A percentile compares a stretch with the other conserved stretches of the same genome.
phyloP scores from a whole-genome alignment of 331 rosid genomes.

The Stylosanthes scabra region DNA sequence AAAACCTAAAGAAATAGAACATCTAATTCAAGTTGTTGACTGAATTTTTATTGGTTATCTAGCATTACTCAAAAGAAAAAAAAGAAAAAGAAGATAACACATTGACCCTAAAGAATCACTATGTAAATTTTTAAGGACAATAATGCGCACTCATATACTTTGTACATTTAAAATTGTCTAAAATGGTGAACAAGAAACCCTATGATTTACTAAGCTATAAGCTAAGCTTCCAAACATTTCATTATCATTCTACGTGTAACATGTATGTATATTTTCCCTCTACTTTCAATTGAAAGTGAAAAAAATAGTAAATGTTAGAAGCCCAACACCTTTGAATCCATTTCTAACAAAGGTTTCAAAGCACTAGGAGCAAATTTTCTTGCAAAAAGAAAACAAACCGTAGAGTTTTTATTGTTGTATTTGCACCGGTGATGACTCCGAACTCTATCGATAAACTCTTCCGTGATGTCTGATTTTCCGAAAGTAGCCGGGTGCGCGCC shows the following conservation, averaged over 20 bases:
- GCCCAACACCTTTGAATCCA: slow-evolving; percentile 61
- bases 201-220: neutral
- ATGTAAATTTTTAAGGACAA: neutral
- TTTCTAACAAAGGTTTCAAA: slow-evolving; percentile 70
- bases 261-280: neutral
- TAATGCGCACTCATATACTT: slow-evolving; percentile 23
- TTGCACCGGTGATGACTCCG: slow-evolving; percentile 50
- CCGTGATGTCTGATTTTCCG: slow-evolving; percentile 63
- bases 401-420: slow-evolving; percentile 59
- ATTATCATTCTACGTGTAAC: neutral
- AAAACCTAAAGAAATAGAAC: too few relatives aligned
- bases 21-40: too few relatives aligned
- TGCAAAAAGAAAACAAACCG: slow-evolving; percentile 77
- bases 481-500: slow-evolving; percentile 97
- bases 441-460: slow-evolving; percentile 61
- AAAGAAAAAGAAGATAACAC: too few relatives aligned
- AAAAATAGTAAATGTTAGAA: slow-evolving; percentile 45
- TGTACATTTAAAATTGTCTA: slow-evolving; percentile 48
- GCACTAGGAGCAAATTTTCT: slow-evolving; percentile 95
- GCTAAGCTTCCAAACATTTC: slow-evolving; percentile 7
- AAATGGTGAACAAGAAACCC: neutral
- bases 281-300: slow-evolving; percentile 23
- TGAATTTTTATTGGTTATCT: too few relatives aligned
- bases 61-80: too few relatives aligned
- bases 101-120: slow-evolving; percentile 14